These are phyloP conservation scores for Sporothrix euskadiensis DNA, from an alignment of 2,329 filamentous ascomycete genomes.

Conservation along the genomic window DNA sequence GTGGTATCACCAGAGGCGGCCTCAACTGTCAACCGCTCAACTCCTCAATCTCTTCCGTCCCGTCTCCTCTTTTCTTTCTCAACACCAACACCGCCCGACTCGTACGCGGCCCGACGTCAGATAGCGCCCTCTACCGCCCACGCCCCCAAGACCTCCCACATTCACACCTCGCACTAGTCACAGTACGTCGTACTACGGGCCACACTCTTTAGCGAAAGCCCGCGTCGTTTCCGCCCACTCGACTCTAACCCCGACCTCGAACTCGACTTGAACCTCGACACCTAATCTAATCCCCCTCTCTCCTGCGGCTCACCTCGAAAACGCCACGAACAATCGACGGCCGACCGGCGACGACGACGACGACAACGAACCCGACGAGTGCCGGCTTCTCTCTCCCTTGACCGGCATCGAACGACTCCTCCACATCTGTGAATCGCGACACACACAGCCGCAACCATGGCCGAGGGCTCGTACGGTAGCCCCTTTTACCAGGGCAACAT, in stretches of 20 bases:
- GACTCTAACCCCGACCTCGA: not conserved
- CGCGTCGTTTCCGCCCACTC: constrained; percentile 11
- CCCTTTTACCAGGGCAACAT: constrained; percentile 35
- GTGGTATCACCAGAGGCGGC: constrained; percentile 18
- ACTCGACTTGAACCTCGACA: not conserved
- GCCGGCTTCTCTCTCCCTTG: not conserved
- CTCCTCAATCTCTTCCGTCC: not conserved
- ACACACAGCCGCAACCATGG: constrained; percentile 26
- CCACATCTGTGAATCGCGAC: not conserved
- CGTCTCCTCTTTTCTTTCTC: not conserved
- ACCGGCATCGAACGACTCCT: not conserved
- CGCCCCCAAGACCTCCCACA: constrained; percentile 13
- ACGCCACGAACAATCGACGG: not conserved
- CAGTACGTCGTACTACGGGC: not conserved
- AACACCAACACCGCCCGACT: not conserved
- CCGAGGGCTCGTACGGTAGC: constrained; percentile 39
- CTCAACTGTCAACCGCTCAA: not conserved
- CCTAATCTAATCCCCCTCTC: not conserved
- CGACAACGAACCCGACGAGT: not conserved
- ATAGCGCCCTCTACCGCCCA: constrained; percentile 3
- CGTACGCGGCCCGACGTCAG: constrained; percentile 21
- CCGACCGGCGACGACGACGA: not conserved
- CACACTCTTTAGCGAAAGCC: constrained; percentile 1
- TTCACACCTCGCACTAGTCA: not conserved
- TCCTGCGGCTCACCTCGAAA: not conserved